These are phyloP conservation scores for Volvox reticuliferus DNA, from an alignment of 139 green algal species.

Conservation along the genomic window DNA sequence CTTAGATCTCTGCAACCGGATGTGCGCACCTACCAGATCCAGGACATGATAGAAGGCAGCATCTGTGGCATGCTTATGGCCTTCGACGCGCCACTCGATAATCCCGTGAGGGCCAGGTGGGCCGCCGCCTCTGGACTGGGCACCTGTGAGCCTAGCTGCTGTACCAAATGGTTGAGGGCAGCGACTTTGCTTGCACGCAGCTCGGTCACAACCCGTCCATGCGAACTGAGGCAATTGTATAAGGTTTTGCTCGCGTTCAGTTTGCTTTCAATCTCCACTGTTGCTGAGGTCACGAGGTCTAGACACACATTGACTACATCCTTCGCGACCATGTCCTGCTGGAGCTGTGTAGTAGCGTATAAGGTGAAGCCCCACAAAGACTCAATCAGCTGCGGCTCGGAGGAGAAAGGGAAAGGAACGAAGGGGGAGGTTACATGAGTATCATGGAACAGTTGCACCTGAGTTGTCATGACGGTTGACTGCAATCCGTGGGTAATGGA, in stretches of 20 bases:
- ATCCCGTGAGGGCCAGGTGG: background rate
- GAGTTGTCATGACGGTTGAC: too few relatives aligned
- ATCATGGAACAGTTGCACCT: background rate
- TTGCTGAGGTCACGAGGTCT: conserved; percentile 6
- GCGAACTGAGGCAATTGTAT: conserved; percentile 10
- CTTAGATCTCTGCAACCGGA: too few relatives aligned
- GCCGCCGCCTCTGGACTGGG: background rate
- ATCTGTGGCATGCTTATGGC: conserved; percentile 31
- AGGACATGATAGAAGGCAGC: conserved; percentile 34
- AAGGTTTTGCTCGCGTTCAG: conserved; percentile 13
- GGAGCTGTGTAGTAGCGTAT: background rate
- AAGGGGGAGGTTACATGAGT: background rate
- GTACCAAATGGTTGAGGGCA: conserved; percentile 7
- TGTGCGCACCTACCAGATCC: conserved; percentile 24
- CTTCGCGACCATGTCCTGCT: conserved; percentile 3
- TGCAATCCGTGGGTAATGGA: too few relatives aligned
- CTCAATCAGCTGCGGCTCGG: conserved; percentile 17
- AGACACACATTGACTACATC: conserved; percentile 43
- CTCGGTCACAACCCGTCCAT: background rate
- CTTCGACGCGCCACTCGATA: background rate
- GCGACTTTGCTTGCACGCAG: conserved; percentile 12
- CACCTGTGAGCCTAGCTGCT: conserved; percentile 29
- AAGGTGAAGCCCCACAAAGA: conserved; percentile 4
- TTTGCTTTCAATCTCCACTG: conserved; percentile 27
- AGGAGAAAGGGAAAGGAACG: background rate